Percentiles rank a stretch among this genome's conserved stretches.
Evolutionary conservation across 225 moss, liverwort and hornwort genomes (phyloP).

Genomic region (Pseudoscleropodium purum): DNA sequence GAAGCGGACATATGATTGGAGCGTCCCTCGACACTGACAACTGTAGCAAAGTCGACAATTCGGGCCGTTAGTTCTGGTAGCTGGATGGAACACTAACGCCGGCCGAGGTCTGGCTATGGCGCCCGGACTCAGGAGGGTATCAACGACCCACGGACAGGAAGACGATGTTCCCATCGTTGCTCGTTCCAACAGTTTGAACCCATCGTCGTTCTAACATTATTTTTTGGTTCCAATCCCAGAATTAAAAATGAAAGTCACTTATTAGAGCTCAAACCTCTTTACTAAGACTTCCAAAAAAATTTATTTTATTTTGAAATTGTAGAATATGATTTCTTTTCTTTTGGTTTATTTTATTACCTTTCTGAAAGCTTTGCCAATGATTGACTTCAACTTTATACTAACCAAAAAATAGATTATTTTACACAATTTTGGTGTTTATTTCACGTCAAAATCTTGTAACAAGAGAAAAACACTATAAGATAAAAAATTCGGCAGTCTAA

Average conservation of each 20-base stretch:
- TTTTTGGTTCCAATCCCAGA: background rate
- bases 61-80: background rate
- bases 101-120: slow-evolving; percentile 13
- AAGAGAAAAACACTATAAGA: background rate
- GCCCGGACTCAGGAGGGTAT: background rate
- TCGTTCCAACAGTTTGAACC: background rate
- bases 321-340: background rate
- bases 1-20: background rate
- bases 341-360: background rate
- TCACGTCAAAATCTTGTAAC: background rate
- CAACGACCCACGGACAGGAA: background rate
- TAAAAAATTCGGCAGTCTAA: background rate
- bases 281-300: background rate
- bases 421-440: background rate
- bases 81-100: background rate
- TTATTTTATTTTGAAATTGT: background rate
- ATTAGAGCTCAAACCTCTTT: background rate
- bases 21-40: background rate
- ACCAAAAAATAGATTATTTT: background rate
- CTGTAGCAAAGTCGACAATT: background rate
- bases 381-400: background rate
- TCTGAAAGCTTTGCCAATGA: background rate
- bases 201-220: background rate
- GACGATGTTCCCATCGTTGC: background rate
- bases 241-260: background rate